A percentile compares a stretch with the other conserved stretches of the same genome.
phyloP scores from a whole-genome alignment of 2,329 filamentous ascomycete genomes.

The Claviceps sorghi region DNA sequence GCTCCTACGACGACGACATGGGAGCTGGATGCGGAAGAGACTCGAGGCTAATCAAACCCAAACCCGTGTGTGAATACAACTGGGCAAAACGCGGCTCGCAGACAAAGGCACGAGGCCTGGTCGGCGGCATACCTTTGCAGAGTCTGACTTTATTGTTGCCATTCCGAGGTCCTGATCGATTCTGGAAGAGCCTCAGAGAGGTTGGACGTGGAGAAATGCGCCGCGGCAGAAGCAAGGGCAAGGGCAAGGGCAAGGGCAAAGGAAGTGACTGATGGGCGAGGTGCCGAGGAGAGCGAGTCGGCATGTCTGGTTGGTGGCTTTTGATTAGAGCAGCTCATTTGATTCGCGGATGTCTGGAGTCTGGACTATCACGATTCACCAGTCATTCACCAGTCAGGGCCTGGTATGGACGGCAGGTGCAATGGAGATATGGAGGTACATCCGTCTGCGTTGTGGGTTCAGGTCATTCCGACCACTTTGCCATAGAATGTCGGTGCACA shows the following conservation, averaged over 20 bases:
- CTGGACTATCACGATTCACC: not conserved
- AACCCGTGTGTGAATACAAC: not conserved
- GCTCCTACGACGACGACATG: slow-evolving; percentile 56
- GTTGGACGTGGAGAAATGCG: not conserved
- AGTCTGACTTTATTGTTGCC: slow-evolving; percentile 17
- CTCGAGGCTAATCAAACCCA: slow-evolving; percentile 10
- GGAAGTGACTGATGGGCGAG: not conserved
- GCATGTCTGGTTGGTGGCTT: not conserved
- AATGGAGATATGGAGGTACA: too few species aligned
- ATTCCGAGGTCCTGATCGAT: slow-evolving; percentile 35
- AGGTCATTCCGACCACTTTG: too few species aligned
- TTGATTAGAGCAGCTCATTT: not conserved
- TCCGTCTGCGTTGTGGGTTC: too few species aligned
- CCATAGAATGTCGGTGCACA: too few species aligned
- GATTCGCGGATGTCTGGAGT: too few species aligned
- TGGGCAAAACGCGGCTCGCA: not conserved
- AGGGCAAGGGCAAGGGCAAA: too few species aligned
- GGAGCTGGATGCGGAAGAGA: slow-evolving; percentile 19
- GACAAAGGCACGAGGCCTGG: not conserved
- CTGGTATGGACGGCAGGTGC: too few species aligned
- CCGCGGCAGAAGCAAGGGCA: not conserved
- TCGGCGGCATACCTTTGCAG: slow-evolving; percentile 19
- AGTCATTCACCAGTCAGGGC: not conserved
- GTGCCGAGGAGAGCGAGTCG: not conserved
- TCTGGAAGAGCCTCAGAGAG: slow-evolving; percentile 24